Percentiles rank a stretch among this genome's conserved stretches.
phyloP scores from a whole-genome alignment of 1,139 yeast genomes.

The Hansenula sp. region DNA sequence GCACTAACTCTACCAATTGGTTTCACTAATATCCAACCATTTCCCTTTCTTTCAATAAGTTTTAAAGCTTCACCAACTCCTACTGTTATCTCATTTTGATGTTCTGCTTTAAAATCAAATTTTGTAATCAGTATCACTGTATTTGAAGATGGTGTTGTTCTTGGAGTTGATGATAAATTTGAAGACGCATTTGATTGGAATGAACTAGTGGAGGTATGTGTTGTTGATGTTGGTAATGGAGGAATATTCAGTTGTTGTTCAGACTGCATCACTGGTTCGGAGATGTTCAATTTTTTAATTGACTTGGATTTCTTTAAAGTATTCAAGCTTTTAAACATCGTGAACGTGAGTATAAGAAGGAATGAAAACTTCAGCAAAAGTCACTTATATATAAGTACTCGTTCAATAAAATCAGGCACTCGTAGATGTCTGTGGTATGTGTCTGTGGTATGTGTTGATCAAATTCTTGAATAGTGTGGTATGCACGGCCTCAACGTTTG shows the following conservation, averaged over 20 bases:
- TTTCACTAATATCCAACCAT: constrained; percentile 60
- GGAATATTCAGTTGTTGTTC: neutral
- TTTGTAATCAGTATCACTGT: constrained; percentile 26
- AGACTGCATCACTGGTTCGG: neutral
- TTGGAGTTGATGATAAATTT: neutral
- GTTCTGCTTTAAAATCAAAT: constrained; percentile 48
- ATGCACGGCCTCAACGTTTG: too few relatives aligned
- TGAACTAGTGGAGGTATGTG: neutral
- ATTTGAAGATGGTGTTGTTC: constrained; percentile 3
- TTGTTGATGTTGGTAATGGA: neutral
- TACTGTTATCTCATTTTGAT: constrained; percentile 49
- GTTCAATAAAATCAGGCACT: too few relatives aligned
- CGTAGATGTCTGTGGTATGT: too few relatives aligned
- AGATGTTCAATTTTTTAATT: neutral
- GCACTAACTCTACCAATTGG: constrained; percentile 54
- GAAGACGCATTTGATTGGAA: neutral
- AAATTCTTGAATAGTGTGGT: too few relatives aligned
- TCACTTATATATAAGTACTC: too few relatives aligned
- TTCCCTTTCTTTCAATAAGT: constrained; percentile 52
- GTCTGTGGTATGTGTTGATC: too few relatives aligned
- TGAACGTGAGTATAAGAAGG: too few relatives aligned
- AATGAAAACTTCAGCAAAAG: too few relatives aligned
- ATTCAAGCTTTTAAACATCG: neutral
- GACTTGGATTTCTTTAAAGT: neutral
- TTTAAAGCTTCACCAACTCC: constrained; percentile 52